Evolutionary conservation across 106 monocot species (phyloP), one percentile per base, ranked within the genome.

Genomic region (Allium cepa): DNA sequence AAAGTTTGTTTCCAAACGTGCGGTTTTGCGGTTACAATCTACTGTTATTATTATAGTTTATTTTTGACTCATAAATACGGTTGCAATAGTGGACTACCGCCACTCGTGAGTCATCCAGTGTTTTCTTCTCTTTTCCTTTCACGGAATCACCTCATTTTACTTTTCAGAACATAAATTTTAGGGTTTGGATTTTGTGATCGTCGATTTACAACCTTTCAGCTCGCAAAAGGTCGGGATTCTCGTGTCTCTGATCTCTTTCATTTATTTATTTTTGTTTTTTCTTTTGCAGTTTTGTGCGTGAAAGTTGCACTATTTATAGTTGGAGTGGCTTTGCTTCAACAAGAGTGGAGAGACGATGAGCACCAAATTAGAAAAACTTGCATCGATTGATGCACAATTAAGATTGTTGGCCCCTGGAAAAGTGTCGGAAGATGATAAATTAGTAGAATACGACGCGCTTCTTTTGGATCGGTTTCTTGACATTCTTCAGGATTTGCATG

Each of bases 361-460:
- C 48, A 36, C 36, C 36, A 71, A 62, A 1, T 7, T 87, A 67
- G 87, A 85, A 79, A 89, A 81, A 87, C 66, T 89, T 69, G 72
- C 79, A 57, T 97, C 97, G 60, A 87, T 97, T 52, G 92, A 97
- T 70, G 97, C 97, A 5, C 97, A 97, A 64, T 68, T 97, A 77
- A 71, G 97, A 73, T 76, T 87, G 26, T 80, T 97, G 57, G 92
- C 88, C 62, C 97, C 97, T 45, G 72, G 64, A 15, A 97, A 97
- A 81, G 92, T 97, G n/a, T 97, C 97, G 52, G 97, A 92, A 67
- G 97, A 97, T 49, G 97, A 97, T 73, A 92, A 92, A 78, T 80
- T 97, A 26, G 89, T 97, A 22, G 97, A 97, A 75, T 97, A 97
- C 63, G 97, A 89, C 18, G 97, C 97, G 11, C 69, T 92, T 11